Conservation (phyloP, 805 yeast species). For the Yamadazyma ubonensis region DNA sequence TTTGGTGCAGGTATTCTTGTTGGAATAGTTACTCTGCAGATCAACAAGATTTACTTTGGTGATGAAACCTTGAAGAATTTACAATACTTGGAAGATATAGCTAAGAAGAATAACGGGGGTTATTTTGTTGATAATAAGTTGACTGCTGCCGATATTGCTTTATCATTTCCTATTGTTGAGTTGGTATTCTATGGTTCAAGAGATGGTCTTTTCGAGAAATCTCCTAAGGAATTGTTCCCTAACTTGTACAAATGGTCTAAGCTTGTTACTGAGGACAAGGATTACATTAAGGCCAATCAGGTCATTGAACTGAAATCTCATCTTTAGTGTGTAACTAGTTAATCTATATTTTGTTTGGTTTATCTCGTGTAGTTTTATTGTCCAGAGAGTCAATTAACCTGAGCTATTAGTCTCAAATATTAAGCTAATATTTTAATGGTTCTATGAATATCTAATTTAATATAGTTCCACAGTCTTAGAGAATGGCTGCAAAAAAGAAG, state of each 20-base stretch:
- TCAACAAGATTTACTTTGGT: constrained; percentile 27
- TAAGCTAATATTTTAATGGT: too few species aligned
- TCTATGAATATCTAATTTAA: too few species aligned
- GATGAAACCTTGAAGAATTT: constrained; percentile 25
- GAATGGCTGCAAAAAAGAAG: too few species aligned
- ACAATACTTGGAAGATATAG: constrained; percentile 27
- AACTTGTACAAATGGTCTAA: constrained; percentile 25
- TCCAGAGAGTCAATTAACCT: too few species aligned
- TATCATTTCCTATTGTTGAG: constrained; percentile 45
- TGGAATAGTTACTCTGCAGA: constrained; percentile 19
- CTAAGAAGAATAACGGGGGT: constrained; percentile 23
- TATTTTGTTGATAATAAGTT: constrained; percentile 51
- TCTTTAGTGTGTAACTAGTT: too few species aligned
- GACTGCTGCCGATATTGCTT: constrained; percentile 58
- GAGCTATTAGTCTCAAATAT: background rate
- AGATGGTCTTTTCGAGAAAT: constrained; percentile 15
- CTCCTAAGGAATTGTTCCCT: constrained; percentile 19
- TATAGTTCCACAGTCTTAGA: too few species aligned
- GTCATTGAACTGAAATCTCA: constrained; percentile 6
- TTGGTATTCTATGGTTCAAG: constrained; percentile 25
- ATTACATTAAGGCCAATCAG: constrained; percentile 8
- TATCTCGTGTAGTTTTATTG: too few species aligned
- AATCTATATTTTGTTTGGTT: background rate
- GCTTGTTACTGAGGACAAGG: constrained; percentile 7
- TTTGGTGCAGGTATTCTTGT: constrained; percentile 24